phyloP scores from a whole-genome alignment of 108 stramenopile genomes.

The Nitzschia sp. region DNA sequence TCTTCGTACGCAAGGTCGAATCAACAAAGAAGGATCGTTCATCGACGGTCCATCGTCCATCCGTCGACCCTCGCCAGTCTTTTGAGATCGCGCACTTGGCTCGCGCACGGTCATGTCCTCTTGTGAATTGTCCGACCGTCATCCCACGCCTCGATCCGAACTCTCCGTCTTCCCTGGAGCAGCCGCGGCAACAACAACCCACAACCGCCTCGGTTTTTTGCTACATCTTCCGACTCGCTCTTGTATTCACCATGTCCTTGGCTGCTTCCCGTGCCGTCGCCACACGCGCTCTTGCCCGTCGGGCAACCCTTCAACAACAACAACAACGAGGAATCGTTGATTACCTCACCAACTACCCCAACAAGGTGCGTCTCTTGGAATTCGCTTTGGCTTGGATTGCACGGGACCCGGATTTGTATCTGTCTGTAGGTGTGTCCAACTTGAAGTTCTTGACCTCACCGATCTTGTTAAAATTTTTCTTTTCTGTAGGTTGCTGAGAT shows the following conservation, averaged over 20 bases:
- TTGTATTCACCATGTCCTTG: constrained; percentile 44
- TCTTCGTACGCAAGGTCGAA: too few species aligned
- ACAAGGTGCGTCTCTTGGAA: constrained; percentile 56
- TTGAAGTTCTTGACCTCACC: not conserved
- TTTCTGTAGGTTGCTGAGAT: constrained; percentile 66
- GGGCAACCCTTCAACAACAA: constrained; percentile 28
- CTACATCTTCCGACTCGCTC: too few species aligned
- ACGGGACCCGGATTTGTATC: constrained; percentile 1
- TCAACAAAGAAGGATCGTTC: too few species aligned
- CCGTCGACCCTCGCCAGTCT: too few species aligned
- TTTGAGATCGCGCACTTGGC: too few species aligned
- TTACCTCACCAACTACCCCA: constrained; percentile 76
- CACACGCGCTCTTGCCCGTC: constrained; percentile 32
- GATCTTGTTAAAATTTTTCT: not conserved
- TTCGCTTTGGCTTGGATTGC: not conserved
- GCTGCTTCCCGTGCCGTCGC: constrained; percentile 39
- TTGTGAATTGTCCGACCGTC: too few species aligned
- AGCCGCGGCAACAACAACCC: too few species aligned
- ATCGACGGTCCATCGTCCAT: too few species aligned
- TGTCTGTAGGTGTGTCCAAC: not conserved
- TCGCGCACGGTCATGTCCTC: too few species aligned
- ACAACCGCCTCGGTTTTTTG: too few species aligned
- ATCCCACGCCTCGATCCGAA: too few species aligned
- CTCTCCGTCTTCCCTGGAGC: too few species aligned
- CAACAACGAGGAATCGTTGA: constrained; percentile 62